A percentile compares a stretch with the other conserved stretches of the same genome.
Evolutionary conservation across 495 filamentous ascomycete genomes (phyloP).

Genomic region (Haplographium delicatum): DNA sequence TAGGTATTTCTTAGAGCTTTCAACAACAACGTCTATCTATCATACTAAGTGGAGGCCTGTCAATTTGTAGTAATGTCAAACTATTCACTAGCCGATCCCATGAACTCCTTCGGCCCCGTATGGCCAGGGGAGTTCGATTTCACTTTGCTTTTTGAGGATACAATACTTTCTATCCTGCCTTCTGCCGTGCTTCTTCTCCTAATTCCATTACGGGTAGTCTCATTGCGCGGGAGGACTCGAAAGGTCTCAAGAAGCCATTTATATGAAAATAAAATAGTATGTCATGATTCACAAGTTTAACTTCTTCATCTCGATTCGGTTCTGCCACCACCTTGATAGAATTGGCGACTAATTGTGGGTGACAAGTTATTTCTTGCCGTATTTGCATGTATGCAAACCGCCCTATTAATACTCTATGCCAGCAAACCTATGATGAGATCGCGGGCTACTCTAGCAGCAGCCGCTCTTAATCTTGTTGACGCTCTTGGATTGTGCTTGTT

Average conservation of each 20-base stretch:
- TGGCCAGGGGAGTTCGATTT: conserved; percentile 47
- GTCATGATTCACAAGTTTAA: neutral
- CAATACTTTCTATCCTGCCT: conserved; percentile 47
- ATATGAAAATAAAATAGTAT: conserved; percentile 22
- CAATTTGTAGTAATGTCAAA: no score
- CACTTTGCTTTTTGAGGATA: conserved; percentile 54
- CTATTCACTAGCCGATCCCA: neutral
- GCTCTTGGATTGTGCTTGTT: conserved; percentile 16
- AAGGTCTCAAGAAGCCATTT: conserved; percentile 35
- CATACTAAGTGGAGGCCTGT: no score
- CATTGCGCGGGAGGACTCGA: conserved; percentile 36
- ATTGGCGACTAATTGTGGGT: no score
- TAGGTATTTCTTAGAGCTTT: neutral
- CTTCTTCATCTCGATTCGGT: neutral
- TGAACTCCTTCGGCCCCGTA: conserved; percentile 9
- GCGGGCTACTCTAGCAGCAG: conserved; percentile 10
- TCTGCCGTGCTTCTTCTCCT: conserved; percentile 42
- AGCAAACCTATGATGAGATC: conserved; percentile 4
- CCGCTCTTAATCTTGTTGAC: conserved; percentile 13
- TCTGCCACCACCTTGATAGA: neutral
- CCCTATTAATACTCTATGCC: conserved; percentile 9
- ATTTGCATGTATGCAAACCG: conserved; percentile 15
- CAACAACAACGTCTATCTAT: conserved; percentile 1
- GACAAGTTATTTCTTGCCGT: conserved; percentile 18
- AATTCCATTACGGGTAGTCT: conserved; percentile 41